Evolutionary conservation across 495 filamentous ascomycete genomes (phyloP).

Genomic region (Penicillium longicatenatum): DNA sequence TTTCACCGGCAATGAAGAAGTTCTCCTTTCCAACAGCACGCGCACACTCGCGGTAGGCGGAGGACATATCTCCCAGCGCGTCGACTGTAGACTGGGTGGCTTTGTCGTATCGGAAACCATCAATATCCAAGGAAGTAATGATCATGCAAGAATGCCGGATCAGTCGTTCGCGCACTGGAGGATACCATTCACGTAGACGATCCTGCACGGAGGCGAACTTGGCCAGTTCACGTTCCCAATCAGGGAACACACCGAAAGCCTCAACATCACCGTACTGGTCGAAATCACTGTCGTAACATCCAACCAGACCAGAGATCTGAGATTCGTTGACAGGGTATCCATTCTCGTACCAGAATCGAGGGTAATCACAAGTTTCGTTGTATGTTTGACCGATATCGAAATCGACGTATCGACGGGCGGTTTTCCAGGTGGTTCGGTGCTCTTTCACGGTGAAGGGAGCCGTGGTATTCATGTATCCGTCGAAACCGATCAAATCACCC

Average conservation of each 20-base stretch:
- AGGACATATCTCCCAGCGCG: constrained; percentile 59
- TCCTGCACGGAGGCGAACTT: constrained; percentile 78
- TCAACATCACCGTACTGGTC: constrained; percentile 70
- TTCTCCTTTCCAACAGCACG: constrained; percentile 57
- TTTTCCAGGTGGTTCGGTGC: constrained; percentile 60
- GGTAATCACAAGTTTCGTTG: constrained; percentile 61
- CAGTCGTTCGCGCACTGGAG: constrained; percentile 57
- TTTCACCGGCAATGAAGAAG: constrained; percentile 67
- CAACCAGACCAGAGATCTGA: constrained; percentile 47
- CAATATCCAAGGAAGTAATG: constrained; percentile 62
- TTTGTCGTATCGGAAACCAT: constrained; percentile 71
- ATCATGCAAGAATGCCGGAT: constrained; percentile 67
- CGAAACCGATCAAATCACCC: constrained; percentile 69
- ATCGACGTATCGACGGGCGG: constrained; percentile 58
- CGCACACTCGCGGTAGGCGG: constrained; percentile 57
- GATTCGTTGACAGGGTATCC: constrained; percentile 54
- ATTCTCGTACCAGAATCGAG: constrained; percentile 66
- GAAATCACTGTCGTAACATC: constrained; percentile 71
- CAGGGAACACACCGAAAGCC: constrained; percentile 67
- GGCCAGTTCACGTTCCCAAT: constrained; percentile 67
- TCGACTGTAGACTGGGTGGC: constrained; percentile 66
- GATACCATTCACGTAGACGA: constrained; percentile 70
- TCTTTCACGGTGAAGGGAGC: constrained; percentile 61
- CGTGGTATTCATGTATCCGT: constrained; percentile 63
- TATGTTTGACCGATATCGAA: constrained; percentile 60